phyloP scores from a whole-genome alignment of 2,329 filamentous ascomycete species.

The Plectosphaerella cucumerina region DNA sequence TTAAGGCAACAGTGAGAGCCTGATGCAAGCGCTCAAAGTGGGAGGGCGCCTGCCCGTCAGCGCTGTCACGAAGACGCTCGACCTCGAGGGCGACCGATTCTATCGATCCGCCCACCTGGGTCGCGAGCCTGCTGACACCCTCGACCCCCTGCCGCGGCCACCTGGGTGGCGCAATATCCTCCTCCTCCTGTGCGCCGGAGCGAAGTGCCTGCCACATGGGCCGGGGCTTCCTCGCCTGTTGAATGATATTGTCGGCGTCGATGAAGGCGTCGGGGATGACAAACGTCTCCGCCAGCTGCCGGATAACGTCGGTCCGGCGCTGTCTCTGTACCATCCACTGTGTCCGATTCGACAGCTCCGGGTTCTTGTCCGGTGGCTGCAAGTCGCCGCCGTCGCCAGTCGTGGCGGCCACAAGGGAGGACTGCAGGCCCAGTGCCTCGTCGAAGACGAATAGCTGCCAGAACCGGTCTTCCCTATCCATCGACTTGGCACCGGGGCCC shows the following conservation, averaged over 20 bases:
- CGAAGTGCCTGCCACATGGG: neutral
- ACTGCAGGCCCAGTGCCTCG: conserved; percentile 6
- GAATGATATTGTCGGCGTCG: conserved; percentile 11
- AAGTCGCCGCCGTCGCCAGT: conserved; percentile 1
- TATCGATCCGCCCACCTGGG: conserved; percentile 10
- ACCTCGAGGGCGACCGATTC: conserved; percentile 10
- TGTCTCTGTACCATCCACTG: conserved; percentile 3
- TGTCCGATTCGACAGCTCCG: conserved; percentile 4
- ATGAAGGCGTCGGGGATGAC: conserved; percentile 12
- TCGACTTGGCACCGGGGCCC: conserved; percentile 3
- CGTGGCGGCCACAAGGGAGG: conserved; percentile 7
- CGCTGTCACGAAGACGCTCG: conserved; percentile 1
- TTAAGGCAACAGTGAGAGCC: conserved; percentile 5
- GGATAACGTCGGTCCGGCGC: conserved; percentile 9
- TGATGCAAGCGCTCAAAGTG: conserved; percentile 7
- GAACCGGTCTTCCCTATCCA: conserved; percentile 4
- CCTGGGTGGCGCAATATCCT: neutral
- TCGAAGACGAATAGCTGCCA: conserved; percentile 11
- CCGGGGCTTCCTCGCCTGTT: conserved; percentile 2
- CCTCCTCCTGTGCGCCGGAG: neutral
- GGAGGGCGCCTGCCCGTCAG: neutral
- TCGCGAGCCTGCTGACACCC: conserved; percentile 9
- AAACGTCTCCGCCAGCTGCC: conserved; percentile 9
- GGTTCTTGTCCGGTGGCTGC: conserved; percentile 6
- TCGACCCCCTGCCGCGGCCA: neutral